Conservation (phyloP, 495 filamentous ascomycete species). For the Penicillium steckii region DNA sequence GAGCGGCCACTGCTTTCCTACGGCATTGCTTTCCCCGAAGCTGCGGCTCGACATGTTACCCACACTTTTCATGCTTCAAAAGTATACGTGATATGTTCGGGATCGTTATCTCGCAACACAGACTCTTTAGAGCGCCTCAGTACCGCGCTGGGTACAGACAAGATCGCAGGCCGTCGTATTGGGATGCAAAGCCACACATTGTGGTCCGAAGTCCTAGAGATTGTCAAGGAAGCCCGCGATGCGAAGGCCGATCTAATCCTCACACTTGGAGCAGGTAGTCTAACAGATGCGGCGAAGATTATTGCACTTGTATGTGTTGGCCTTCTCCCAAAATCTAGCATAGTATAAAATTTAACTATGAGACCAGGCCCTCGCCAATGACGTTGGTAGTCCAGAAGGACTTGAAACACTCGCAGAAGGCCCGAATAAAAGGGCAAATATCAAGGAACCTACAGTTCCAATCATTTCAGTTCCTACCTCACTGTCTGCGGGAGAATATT, state of each 20-base stretch:
- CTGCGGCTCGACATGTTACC: slow-evolving; percentile 47
- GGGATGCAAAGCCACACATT: slow-evolving; percentile 61
- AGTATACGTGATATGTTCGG: slow-evolving; percentile 61
- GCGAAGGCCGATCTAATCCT: slow-evolving; percentile 54
- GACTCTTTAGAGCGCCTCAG: slow-evolving; percentile 45
- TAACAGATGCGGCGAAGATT: slow-evolving; percentile 63
- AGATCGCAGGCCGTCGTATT: slow-evolving; percentile 48
- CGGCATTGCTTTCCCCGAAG: slow-evolving; percentile 50
- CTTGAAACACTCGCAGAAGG: slow-evolving; percentile 42
- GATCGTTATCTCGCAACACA: slow-evolving; percentile 55
- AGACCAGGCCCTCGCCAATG: slow-evolving; percentile 47
- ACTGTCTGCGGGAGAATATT: slow-evolving; percentile 64
- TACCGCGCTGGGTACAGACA: slow-evolving; percentile 40
- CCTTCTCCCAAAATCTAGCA: background rate
- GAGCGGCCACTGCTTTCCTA: slow-evolving; percentile 46
- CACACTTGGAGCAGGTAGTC: slow-evolving; percentile 59
- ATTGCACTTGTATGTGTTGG: slow-evolving; percentile 44
- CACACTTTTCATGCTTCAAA: slow-evolving; percentile 51
- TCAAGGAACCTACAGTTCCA: slow-evolving; percentile 43
- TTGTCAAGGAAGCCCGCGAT: slow-evolving; percentile 47
- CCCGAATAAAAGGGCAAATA: slow-evolving; percentile 30
- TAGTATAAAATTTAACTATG: slow-evolving; percentile 1
- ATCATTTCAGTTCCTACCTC: slow-evolving; percentile 63
- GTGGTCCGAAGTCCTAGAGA: slow-evolving; percentile 58
- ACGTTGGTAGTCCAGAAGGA: slow-evolving; percentile 38